These are phyloP conservation scores for Astragalus membranaceus DNA, from an alignment of 306 rosid species.

Conservation along the genomic window DNA sequence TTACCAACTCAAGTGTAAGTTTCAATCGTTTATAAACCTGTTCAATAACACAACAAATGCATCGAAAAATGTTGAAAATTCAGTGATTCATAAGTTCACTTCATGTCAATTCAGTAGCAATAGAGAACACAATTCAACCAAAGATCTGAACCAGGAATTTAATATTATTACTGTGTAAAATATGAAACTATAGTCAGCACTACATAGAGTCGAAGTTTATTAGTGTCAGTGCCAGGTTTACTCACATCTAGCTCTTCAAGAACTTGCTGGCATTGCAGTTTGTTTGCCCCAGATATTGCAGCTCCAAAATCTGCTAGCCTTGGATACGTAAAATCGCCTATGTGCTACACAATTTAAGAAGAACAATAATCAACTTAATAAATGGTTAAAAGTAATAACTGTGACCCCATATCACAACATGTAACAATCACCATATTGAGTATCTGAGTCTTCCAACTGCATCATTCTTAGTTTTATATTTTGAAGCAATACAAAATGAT, in stretches of 20 bases:
- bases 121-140: not conserved
- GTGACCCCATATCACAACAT: not conserved
- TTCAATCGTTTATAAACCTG: slow-evolving; percentile 88
- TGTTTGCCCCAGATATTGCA: slow-evolving; percentile 99
- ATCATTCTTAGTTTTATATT: not conserved
- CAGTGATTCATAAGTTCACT: not conserved
- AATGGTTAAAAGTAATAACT: not conserved
- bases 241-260: slow-evolving; percentile 99
- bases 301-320: slow-evolving; percentile 99
- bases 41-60: slow-evolving; percentile 18
- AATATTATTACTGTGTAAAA: not conserved
- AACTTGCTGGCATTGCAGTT: slow-evolving; percentile 89
- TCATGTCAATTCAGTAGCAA: not conserved
- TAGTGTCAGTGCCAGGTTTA: slow-evolving; percentile 18
- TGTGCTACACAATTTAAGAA: slow-evolving; percentile 61
- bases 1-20: slow-evolving; percentile 86
- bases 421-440: slow-evolving; percentile 5
- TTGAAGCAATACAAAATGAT: not conserved
- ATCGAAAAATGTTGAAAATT: slow-evolving; percentile 6
- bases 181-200: not conserved
- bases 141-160: not conserved
- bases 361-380: slow-evolving; percentile 12
- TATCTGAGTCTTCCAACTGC: not conserved
- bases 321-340: slow-evolving; percentile 94
- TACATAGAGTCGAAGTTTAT: not conserved